Evolutionary conservation across 208 protist genomes (phyloP), one percentile per base, ranked within the genome.

Genomic region (Acanthamoeba pearcei): DNA sequence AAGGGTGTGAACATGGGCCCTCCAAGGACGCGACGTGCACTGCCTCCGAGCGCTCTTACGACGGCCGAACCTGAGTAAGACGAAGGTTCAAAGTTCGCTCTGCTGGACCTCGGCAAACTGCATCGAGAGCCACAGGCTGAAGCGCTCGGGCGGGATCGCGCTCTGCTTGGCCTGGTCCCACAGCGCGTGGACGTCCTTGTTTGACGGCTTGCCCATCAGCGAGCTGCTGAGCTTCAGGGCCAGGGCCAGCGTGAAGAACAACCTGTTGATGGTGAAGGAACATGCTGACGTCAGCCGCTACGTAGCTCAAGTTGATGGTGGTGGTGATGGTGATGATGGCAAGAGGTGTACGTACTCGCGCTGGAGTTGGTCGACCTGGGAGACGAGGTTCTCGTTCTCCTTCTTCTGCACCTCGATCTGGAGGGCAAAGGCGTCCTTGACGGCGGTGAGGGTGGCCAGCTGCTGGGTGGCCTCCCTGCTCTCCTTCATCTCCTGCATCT

Each of bases 381-480:
- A 32, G 22, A 24, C n/a, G 46, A 85, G 78, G 12, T n/a, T 32
- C 78, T 85, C 78, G 78, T 85, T 85, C 29, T 85, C 78, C 49
- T 62, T 85, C 49, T 85, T 85, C 78, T 85, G 78, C 19, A 85
- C 78, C 27, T 85, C 78, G 27, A 85, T 85, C 46, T 85, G 78
- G 24, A 60, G 38, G 15, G 78, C 78, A 60, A 85, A 85, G 15
- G 78, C 78, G 27, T 85, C 78, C 49, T 85, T 85, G 24, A 85
- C 49, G 35, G 78, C 78, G 78, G 78, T 85, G 49, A 85, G 78
- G 10, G 78, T 85, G 46, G 78, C 78, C 35, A 85, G 78, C 78
- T 85, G 78, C 78, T 85, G 78, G 0, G 78, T 19, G 46, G 78
- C 78, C 49, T 85, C 78, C 27, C 29, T n/a, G 29, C 78, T 85